These are phyloP conservation scores for Penicillium waksmanii DNA, from an alignment of 495 filamentous ascomycete species.

Conservation along the genomic window DNA sequence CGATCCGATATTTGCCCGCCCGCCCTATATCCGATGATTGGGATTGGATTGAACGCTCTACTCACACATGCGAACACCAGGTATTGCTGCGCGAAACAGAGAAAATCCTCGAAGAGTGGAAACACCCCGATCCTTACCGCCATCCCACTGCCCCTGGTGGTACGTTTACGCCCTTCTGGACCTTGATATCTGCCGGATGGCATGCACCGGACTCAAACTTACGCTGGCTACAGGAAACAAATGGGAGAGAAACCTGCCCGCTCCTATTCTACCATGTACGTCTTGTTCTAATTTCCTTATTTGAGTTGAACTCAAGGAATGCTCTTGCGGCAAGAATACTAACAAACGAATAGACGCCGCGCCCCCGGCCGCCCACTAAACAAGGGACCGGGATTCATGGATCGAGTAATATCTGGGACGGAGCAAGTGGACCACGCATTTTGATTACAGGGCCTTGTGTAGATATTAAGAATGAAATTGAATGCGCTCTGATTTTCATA, in stretches of 20 bases:
- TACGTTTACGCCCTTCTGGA: constrained; percentile 45
- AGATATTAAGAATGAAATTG: neutral
- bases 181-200: neutral
- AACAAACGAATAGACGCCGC: constrained; percentile 22
- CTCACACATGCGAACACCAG: constrained; percentile 47
- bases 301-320: no score
- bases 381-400: constrained; percentile 6
- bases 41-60: neutral
- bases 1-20: neutral
- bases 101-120: constrained; percentile 86
- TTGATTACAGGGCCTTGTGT: constrained; percentile 1
- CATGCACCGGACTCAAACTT: constrained; percentile 12
- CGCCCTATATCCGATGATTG: neutral
- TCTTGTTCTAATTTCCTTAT: constrained; percentile 12
- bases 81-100: constrained; percentile 84
- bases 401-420: neutral
- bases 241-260: constrained; percentile 90
- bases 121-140: constrained; percentile 92
- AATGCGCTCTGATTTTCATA: neutral
- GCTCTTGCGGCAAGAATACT: constrained; percentile 3
- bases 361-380: constrained; percentile 22
- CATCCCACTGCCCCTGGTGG: constrained; percentile 92
- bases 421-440: neutral
- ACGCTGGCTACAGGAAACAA: constrained; percentile 72
- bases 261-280: constrained; percentile 79